Base-by-base conservation (phyloP, 495 filamentous ascomycete genomes). In the Barbatosphaeria neglecta region DNA sequence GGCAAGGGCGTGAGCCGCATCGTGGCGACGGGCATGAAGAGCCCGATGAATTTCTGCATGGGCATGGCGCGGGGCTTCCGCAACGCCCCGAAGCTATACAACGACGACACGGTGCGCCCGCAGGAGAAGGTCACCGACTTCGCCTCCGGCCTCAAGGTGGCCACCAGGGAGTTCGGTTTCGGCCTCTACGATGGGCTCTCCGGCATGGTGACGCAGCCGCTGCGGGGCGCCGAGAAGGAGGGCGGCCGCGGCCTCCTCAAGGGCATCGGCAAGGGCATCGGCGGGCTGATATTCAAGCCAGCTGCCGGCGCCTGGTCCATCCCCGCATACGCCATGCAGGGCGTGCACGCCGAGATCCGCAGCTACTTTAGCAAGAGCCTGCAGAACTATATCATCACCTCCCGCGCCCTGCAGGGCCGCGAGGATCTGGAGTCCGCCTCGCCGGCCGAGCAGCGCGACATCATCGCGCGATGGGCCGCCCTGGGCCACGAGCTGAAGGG, bases 41-140 rank as follows among this genome's bases (percentile, higher is more conserved):
- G 83, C 0, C 87, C 87, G 0, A 82, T 88, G 66, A 87, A 93
- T 50, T 77, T 92, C 47, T 81, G 85, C 11, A 66, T 93, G 35
- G 82, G 79, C 13, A 57, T 94, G 3, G 80, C 88, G 0, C 84
- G 82, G 60, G 88, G 88, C 8, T 93, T 94, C 51, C 84, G 93
- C 59, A 94, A 93, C 55, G 80, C 78, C 1, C 86, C 87, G 0
- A 83, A 77, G 45, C 61, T 93, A 1, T 92, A 90, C 48, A 80
- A 86, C 37, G 86, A 88, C 51, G 74, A 80, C 6, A 87, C 75
- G 39, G 81, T 94, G 3, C 73, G 78, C 13, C 74, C 76, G 13
- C 65, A 69, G 0, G 80, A 84, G 39, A 86, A 82, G 47, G 82
- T 95, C 0, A 85, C 81, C 0, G 78, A 77, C 45, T 61, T 89